phyloP scores from a whole-genome alignment of 306 rosid species.

The Cucurbita ficifolia region DNA sequence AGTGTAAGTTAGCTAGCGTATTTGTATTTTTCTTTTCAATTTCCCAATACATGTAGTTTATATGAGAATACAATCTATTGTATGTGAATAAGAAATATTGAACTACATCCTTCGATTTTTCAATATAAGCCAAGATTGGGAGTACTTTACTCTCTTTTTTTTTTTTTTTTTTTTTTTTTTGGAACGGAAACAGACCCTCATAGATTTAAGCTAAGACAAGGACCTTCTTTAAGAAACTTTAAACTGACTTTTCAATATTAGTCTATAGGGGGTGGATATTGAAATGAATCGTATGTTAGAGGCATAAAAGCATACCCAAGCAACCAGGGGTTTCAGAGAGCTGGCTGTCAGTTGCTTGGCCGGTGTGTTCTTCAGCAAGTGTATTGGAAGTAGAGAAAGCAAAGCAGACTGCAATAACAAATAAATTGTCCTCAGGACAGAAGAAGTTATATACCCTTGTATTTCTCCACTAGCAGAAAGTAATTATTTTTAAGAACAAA shows the following conservation, averaged over 20 bases:
- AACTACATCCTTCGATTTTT: no score
- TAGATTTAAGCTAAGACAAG: neutral
- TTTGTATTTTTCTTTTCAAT: neutral
- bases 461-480: neutral
- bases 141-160: no score
- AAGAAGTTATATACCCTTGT: neutral
- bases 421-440: conserved; percentile 14
- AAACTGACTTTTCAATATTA: neutral
- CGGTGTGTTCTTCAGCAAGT: conserved; percentile 40
- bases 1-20: neutral
- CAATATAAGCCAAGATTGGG: no score
- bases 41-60: neutral
- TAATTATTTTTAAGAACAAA: neutral
- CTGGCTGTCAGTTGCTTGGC: conserved; percentile 38
- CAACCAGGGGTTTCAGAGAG: conserved; percentile 43
- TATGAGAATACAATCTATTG: neutral
- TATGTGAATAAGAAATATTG: no score
- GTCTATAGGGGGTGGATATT: neutral
- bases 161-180: no score
- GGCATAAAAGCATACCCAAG: conserved; percentile 52
- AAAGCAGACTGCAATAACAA: conserved; percentile 64
- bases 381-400: conserved; percentile 69
- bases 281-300: neutral
- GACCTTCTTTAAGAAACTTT: neutral
- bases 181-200: no score